Evolutionary conservation across 139 green algal species (phyloP).

Genomic region (Volvox africanus): DNA sequence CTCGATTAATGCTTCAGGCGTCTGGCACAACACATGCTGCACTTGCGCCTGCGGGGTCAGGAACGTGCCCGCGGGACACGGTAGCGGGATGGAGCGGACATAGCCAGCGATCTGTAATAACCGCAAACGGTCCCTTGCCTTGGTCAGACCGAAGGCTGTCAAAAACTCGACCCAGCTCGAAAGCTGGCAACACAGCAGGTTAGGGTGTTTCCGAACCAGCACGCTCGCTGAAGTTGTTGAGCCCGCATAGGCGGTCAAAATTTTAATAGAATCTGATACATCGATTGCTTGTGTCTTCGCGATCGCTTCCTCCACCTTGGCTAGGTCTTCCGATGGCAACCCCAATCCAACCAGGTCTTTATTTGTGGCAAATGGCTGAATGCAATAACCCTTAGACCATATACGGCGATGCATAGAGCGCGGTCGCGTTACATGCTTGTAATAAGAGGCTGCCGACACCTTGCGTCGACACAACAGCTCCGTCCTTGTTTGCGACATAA

Average conservation of each 20-base stretch:
- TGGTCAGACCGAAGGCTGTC: slow-evolving; percentile 12
- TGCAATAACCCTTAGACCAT: neutral
- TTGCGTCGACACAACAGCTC: neutral
- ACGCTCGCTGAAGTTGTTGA: neutral
- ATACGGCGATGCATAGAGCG: neutral
- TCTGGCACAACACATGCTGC: slow-evolving; percentile 43
- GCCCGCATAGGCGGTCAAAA: neutral
- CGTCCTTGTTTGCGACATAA: neutral
- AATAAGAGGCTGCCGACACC: neutral
- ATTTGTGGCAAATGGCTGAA: neutral
- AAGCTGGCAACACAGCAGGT: slow-evolving; percentile 33
- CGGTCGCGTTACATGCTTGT: neutral
- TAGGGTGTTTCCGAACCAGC: neutral
- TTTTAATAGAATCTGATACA: neutral
- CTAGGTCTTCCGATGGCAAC: neutral
- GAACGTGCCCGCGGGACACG: neutral
- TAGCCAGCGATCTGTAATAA: neutral
- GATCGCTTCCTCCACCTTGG: neutral
- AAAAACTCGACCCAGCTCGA: slow-evolving; percentile 16
- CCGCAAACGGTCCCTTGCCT: neutral
- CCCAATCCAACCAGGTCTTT: neutral
- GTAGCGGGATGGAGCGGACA: neutral
- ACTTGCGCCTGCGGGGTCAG: slow-evolving; percentile 7
- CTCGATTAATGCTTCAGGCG: slow-evolving; percentile 10
- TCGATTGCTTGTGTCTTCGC: neutral